Evolutionary conservation across 2,329 filamentous ascomycete species (phyloP).

Genomic region (Plectosphaerella sp.): DNA sequence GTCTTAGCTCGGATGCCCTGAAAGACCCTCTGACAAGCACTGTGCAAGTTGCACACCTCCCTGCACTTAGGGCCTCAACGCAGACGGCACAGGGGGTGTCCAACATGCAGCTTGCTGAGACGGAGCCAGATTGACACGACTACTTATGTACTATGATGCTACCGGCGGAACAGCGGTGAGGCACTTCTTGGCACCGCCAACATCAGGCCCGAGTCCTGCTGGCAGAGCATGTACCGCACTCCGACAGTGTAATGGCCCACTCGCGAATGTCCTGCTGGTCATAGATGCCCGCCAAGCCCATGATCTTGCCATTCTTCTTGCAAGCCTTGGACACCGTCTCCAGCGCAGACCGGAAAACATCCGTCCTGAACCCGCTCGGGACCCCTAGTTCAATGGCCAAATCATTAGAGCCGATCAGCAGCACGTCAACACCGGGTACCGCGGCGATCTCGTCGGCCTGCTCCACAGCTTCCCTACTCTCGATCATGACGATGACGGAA

Average conservation of each 20-base stretch:
- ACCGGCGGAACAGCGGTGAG: background rate
- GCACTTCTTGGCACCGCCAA: background rate
- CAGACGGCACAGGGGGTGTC: too few relatives aligned
- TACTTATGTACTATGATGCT: too few relatives aligned
- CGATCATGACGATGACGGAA: constrained; percentile 21
- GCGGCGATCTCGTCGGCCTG: constrained; percentile 23
- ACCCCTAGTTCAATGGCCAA: constrained; percentile 19
- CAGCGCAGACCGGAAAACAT: constrained; percentile 11
- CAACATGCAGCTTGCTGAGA: too few relatives aligned
- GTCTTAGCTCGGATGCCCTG: too few relatives aligned
- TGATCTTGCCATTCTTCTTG: constrained; percentile 14
- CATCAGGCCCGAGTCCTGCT: constrained; percentile 14
- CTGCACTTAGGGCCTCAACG: too few relatives aligned
- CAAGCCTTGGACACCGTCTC: constrained; percentile 12
- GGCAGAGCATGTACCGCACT: constrained; percentile 11
- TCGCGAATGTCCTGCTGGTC: constrained; percentile 11
- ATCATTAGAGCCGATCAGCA: constrained; percentile 26
- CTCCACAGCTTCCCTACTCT: constrained; percentile 16
- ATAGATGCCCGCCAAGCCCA: constrained; percentile 19
- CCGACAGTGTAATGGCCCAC: constrained; percentile 13
- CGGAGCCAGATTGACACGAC: too few relatives aligned
- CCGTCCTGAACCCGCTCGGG: constrained; percentile 14
- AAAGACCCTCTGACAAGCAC: background rate
- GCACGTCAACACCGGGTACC: constrained; percentile 21
- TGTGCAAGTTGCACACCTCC: too few relatives aligned